Percentiles rank a stretch among this genome's conserved stretches.
phyloP scores from a whole-genome alignment of 192 early-diverging fungal genomes.

The Coemansia aciculifera region DNA sequence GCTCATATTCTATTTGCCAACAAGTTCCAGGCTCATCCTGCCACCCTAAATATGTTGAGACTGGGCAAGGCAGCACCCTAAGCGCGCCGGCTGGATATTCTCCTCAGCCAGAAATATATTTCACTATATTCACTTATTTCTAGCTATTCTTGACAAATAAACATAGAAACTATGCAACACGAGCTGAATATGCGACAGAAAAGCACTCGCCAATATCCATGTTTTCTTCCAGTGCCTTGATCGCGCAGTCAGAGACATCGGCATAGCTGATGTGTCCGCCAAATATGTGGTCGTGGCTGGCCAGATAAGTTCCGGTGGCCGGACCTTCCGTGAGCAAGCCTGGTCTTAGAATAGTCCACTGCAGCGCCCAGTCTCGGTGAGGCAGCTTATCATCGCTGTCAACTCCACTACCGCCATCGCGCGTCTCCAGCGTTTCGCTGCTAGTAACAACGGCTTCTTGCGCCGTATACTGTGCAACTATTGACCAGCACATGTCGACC shows the following conservation, averaged over 20 bases:
- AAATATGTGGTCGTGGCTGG: slow-evolving; percentile 34
- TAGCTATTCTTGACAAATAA: too few relatives aligned
- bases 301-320: slow-evolving; percentile 37
- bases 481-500: slow-evolving; percentile 28
- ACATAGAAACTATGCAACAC: slow-evolving; percentile 26
- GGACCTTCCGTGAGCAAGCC: slow-evolving; percentile 18
- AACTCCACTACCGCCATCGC: neutral
- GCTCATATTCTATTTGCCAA: too few relatives aligned
- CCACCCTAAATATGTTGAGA: too few relatives aligned
- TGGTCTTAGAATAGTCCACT: slow-evolving; percentile 41
- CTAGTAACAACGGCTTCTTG: slow-evolving; percentile 27
- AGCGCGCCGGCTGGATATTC: too few relatives aligned
- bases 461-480: slow-evolving; percentile 34
- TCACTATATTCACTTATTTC: too few relatives aligned
- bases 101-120: too few relatives aligned
- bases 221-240: slow-evolving; percentile 37
- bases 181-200: slow-evolving; percentile 41
- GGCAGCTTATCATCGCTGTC: neutral
- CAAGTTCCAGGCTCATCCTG: too few relatives aligned
- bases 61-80: too few relatives aligned
- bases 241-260: slow-evolving; percentile 37
- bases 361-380: neutral
- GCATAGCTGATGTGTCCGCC: slow-evolving; percentile 34
- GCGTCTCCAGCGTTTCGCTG: slow-evolving; percentile 11
- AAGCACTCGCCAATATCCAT: slow-evolving; percentile 41